These are phyloP conservation scores for Betula pendula DNA, from an alignment of 306 rosid genomes.

Conservation along the genomic window DNA sequence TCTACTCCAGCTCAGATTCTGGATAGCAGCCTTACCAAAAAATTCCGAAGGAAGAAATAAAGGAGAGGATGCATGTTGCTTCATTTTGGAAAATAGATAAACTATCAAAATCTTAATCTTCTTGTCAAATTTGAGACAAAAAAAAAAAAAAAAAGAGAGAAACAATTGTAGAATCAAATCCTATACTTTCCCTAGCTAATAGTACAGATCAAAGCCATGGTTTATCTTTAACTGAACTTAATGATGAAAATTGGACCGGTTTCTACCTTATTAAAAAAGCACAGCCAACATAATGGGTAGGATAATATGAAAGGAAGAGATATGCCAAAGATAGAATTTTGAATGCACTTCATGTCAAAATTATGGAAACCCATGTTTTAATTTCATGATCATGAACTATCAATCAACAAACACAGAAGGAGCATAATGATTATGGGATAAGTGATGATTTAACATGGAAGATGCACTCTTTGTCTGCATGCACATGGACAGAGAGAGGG, in stretches of 20 bases:
- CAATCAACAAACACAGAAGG: not conserved
- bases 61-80: not conserved
- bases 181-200: not conserved
- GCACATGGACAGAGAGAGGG: not conserved
- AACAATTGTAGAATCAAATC: not conserved
- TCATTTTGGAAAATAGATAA: not conserved
- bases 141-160: too few species aligned
- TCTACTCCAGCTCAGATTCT: not conserved
- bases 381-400: not conserved
- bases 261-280: not conserved
- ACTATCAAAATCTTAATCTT: not conserved
- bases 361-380: not conserved
- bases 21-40: not conserved
- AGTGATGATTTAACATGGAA: not conserved
- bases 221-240: conserved; percentile 1
- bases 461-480: too few species aligned
- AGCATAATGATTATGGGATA: too few species aligned
- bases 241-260: not conserved
- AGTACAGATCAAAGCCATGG: not conserved
- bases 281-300: not conserved
- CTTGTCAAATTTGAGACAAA: not conserved
- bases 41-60: too few species aligned
- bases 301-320: not conserved
- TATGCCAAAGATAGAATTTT: not conserved
- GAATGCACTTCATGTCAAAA: not conserved